A percentile compares a stretch with the other conserved stretches of the same genome.
Evolutionary conservation across 176 grass and related monocot species (phyloP).

Genomic region (Echinochloa phyllopogon): DNA sequence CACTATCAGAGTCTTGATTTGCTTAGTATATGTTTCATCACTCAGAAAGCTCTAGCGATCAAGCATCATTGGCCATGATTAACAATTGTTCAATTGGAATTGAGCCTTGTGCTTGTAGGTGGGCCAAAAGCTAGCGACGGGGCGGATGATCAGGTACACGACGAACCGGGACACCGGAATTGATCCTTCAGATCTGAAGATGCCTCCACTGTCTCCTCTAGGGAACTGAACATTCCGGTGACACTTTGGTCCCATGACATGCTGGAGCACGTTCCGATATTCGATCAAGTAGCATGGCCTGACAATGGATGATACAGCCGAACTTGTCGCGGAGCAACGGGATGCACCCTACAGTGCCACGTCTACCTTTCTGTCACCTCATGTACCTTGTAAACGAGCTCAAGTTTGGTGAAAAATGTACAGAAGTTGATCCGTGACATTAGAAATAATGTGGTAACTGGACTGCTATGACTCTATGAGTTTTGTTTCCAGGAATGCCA

Average conservation of each 20-base stretch:
- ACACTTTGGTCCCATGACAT: neutral
- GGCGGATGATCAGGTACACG: neutral
- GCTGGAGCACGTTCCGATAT: slow-evolving; percentile 21
- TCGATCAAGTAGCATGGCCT: neutral
- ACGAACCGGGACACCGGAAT: neutral
- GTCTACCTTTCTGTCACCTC: too few relatives aligned
- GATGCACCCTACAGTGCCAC: neutral
- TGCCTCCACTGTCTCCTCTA: neutral
- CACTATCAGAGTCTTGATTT: neutral
- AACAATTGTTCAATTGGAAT: neutral
- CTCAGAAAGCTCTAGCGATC: neutral
- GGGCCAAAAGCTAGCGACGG: neutral
- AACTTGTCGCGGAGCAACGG: neutral
- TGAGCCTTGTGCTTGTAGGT: neutral
- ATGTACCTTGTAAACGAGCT: too few relatives aligned
- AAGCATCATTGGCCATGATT: neutral
- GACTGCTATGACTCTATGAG: too few relatives aligned
- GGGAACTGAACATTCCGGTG: slow-evolving; percentile 17
- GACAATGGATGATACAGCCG: slow-evolving; percentile 3
- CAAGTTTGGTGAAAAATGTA: neutral
- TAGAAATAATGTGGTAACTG: too few relatives aligned
- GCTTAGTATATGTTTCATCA: neutral
- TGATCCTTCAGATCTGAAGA: neutral
- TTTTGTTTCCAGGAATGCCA: too few relatives aligned
- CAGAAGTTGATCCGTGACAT: neutral